Base-by-base conservation (phyloP, 2,329 filamentous ascomycete species). In the Pseudogymnoascus sp. region DNA sequence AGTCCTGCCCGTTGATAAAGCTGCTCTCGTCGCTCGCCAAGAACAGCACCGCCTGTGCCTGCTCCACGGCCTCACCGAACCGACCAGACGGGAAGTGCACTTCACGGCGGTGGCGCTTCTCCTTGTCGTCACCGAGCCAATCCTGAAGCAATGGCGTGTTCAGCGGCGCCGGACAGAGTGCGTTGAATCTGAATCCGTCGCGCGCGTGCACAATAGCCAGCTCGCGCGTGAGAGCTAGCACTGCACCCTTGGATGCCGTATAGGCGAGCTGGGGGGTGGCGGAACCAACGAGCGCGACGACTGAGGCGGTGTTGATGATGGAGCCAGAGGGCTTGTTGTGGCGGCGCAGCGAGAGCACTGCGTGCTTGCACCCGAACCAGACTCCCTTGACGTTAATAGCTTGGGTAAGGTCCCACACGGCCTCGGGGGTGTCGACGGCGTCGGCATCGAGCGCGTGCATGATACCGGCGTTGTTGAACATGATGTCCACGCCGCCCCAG, bases 391-490 rank as follows among this genome's bases (percentile, higher is more conserved):
- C 88, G 70, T 91, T 91, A 74, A 91, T 89, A 64, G 83, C 84
- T 66, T 89, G 87, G 0, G 88, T 91, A 64, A 90, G 74, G 67
- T 91, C 88, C 88, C 88, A 91, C 75, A 91, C 88, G 72, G 85
- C 84, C 76, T 90, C 88, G 0, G 86, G 81, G 1, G 88, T 90
- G 69, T 86, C 81, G 68, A 90, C 78, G 17, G 88, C 87, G 71
- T 86, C 82, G 3, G 77, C 80, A 67, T 86, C 83, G 64, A 88
- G 80, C 21, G 81, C 82, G 72, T 91, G 88, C 88, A 91, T 91
- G 69, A 91, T 91, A 15, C 88, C 88, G 15, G 88, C 88, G 70
- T 91, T 91, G 79, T 91, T 91, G 82, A 91, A 91, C 69, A 91
- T 86, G 70, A 91, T 80, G 70, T 91, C 88, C 0, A 88, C 75